Percentiles rank a stretch among this genome's conserved stretches.
phyloP scores from a whole-genome alignment of 2,329 filamentous ascomycete genomes.

The Graphium sp. region DNA sequence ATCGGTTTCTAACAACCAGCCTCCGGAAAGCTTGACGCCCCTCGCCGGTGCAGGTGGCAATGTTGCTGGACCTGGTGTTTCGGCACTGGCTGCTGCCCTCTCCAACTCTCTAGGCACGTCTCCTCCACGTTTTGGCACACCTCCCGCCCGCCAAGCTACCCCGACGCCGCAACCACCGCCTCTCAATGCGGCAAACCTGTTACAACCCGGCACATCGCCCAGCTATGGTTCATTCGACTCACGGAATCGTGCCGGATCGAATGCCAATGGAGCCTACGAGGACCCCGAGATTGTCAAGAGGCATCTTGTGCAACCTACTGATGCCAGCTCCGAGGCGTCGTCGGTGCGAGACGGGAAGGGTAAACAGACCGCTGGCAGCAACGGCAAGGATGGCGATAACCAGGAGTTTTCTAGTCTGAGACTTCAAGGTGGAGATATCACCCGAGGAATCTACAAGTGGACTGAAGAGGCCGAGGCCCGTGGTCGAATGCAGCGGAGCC shows the following conservation, averaged over 20 bases:
- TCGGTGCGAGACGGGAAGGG: constrained; percentile 27
- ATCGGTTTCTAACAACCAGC: constrained; percentile 1
- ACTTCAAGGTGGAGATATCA: constrained; percentile 88
- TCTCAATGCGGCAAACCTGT: constrained; percentile 17
- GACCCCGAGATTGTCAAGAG: constrained; percentile 83
- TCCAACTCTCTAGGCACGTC: constrained; percentile 56
- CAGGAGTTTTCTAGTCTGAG: constrained; percentile 89
- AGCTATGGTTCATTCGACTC: constrained; percentile 80
- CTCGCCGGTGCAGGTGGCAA: constrained; percentile 49
- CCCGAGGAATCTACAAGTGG: constrained; percentile 91
- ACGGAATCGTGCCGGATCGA: constrained; percentile 36
- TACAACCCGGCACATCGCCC: constrained; percentile 31
- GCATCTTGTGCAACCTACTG: constrained; percentile 61
- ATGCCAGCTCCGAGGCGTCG: constrained; percentile 29
- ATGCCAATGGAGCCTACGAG: constrained; percentile 59
- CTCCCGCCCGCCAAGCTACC: constrained; percentile 40
- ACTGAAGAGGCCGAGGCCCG: constrained; percentile 71
- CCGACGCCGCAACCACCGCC: constrained; percentile 27
- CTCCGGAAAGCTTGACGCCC: constrained; percentile 35
- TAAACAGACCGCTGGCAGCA: constrained; percentile 28
- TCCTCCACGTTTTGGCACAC: constrained; percentile 54
- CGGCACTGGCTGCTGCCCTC: constrained; percentile 76
- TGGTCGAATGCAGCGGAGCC: constrained; percentile 56
- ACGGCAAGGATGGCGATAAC: constrained; percentile 27
- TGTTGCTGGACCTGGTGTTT: constrained; percentile 62